Conservation (phyloP, 2,329 filamentous ascomycete species). For the Cytospora chrysosperma region DNA sequence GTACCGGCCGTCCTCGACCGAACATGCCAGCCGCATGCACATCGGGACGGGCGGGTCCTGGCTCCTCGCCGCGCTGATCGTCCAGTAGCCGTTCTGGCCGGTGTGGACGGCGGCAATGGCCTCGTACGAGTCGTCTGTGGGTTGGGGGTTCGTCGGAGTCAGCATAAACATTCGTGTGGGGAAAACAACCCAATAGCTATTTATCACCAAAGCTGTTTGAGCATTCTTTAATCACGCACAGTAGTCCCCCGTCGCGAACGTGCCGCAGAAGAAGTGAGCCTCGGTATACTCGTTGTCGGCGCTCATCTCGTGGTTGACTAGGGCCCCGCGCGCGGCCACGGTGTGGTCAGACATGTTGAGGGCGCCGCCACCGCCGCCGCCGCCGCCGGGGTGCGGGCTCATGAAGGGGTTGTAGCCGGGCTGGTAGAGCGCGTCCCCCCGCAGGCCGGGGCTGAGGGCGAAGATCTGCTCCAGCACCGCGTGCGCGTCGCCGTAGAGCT, state of each 20-base stretch:
- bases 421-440: not conserved
- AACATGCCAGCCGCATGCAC: not conserved
- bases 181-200: not conserved
- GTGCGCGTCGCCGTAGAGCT: slow-evolving; percentile 2
- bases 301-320: not conserved
- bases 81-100: not conserved
- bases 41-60: not conserved
- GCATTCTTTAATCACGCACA: no score
- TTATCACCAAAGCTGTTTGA: not conserved
- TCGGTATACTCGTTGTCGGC: not conserved
- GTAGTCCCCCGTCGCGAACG: slow-evolving; percentile 1
- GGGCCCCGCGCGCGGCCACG: not conserved
- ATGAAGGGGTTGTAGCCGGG: not conserved
- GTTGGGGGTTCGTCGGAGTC: not conserved
- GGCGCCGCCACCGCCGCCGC: no score
- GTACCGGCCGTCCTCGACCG: not conserved
- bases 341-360: not conserved
- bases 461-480: slow-evolving; percentile 15
- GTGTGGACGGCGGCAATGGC: not conserved
- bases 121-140: not conserved
- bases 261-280: not conserved
- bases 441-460: slow-evolving; percentile 1
- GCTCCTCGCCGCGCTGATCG: not conserved
- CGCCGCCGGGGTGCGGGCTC: not conserved
- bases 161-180: not conserved